Base-by-base conservation (phyloP, 2,329 filamentous ascomycete genomes). In the Teratosphaeria zuluensis region DNA sequence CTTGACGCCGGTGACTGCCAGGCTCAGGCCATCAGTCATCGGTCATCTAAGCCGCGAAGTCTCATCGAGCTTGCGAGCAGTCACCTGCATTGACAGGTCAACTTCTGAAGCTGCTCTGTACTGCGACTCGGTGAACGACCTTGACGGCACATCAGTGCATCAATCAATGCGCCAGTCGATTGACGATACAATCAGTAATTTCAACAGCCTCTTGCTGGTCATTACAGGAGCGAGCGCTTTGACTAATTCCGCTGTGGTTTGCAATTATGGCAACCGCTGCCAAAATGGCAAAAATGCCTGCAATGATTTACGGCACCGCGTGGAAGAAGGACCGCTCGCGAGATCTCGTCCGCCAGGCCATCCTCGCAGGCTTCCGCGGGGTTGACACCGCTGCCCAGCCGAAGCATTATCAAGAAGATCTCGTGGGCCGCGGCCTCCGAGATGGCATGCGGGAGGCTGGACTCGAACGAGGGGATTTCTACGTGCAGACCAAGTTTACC, bases 401-500 rank as follows among this genome's bases (percentile, higher is more conserved):
- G 1, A 83, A 82, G 61, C 88, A 92, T 74, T 94, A 94, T 71
- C 81, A 85, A 63, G 90, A 95, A 72, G 75, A 81, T 57, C 77
- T 87, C 6, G 87, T 90, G 1, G 88, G 84, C 2, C 78, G 82
- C 30, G 89, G 85, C 2, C 77, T 94, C 54, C 78, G 81, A 59
- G 77, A 78, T 57, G 84, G 85, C 38, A 80, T 89, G 56, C 65
- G 73, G 6, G 80, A 85, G 33, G 83, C 83, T 1, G 72, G 82
- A n/a, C 75, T 88, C 53, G 78, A 68, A 54, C 77, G 84, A 59
- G 72, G 79, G 53, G 82, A 87, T 35, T 66, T 92, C 53, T 90
- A 85, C 83, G 78, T 92, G 52, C 89, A 95, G 80, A 92, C 89
- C n/a, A 94, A 92, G 72, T 94, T 87, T 75, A 90, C 87, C 1